These are phyloP conservation scores for Aurifilum marmelostoma DNA, from an alignment of 2,329 filamentous ascomycete species.

Conservation along the genomic window DNA sequence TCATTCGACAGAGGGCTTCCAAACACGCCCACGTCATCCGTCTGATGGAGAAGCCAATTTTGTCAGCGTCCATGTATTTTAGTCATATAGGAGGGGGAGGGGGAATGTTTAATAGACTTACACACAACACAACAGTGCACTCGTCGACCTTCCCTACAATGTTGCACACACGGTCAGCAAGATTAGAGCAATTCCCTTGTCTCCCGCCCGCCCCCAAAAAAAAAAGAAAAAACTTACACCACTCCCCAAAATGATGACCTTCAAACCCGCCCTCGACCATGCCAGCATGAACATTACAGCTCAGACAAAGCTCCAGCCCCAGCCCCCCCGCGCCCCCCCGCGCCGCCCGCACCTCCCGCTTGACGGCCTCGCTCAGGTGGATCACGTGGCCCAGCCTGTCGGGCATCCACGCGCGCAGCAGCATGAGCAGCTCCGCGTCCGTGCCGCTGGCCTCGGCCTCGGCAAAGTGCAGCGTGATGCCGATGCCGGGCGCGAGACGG, in stretches of 20 bases:
- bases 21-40: conserved; percentile 83
- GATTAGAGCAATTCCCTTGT: background rate
- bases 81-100: background rate
- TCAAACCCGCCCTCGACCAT: conserved; percentile 69
- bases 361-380: conserved; percentile 66
- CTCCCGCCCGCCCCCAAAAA: too few species aligned
- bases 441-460: conserved; percentile 64
- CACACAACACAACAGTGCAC: conserved; percentile 67
- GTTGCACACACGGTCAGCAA: background rate
- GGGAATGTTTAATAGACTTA: conserved; percentile 48
- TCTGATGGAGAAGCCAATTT: conserved; percentile 50
- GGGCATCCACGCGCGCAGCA: conserved; percentile 66
- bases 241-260: conserved; percentile 78
- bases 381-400: conserved; percentile 79
- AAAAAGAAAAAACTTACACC: conserved; percentile 55
- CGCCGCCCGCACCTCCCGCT: conserved; percentile 54
- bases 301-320: conserved; percentile 76
- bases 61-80: background rate
- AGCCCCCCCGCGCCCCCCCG: conserved; percentile 50
- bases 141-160: conserved; percentile 48
- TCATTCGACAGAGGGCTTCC: conserved; percentile 77
- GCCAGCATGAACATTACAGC: conserved; percentile 77
- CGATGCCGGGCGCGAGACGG: conserved; percentile 50
- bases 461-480: conserved; percentile 77
- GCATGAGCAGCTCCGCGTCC: conserved; percentile 61